Conservation (phyloP, 345 rosid genomes). For the Citrus glauca region DNA sequence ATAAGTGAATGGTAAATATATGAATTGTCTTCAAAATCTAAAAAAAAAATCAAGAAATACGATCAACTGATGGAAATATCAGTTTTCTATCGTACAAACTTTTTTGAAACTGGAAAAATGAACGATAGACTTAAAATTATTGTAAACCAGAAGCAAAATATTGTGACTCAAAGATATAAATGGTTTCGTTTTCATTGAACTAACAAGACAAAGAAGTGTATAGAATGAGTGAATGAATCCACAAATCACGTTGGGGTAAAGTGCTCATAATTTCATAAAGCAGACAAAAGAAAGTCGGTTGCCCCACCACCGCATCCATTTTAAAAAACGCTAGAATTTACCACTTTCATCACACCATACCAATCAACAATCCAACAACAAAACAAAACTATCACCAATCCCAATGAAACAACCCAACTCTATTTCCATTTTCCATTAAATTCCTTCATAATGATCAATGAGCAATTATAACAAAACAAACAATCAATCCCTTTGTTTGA, state of each 20-base stretch:
- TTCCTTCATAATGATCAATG: background rate
- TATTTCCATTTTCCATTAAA: background rate
- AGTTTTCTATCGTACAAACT: background rate
- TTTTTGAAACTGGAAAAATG: background rate
- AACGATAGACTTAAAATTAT: background rate
- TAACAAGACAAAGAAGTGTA: background rate
- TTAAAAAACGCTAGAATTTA: background rate
- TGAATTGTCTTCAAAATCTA: background rate
- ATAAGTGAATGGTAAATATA: background rate
- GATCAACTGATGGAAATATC: too few species aligned
- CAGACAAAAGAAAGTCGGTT: background rate
- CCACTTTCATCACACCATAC: background rate
- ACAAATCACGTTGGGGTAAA: background rate
- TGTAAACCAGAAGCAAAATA: background rate
- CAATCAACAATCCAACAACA: background rate
- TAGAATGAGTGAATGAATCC: background rate
- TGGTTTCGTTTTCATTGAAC: background rate
- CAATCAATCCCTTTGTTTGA: background rate
- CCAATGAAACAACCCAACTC: background rate
- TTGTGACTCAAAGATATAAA: background rate
- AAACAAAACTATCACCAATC: background rate
- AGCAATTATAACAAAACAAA: background rate
- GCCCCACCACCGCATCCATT: too few species aligned
- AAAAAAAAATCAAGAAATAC: too few species aligned
- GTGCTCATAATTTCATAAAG: background rate